A percentile compares a stretch with the other conserved stretches of the same genome.
These are phyloP conservation scores for Viola odorata DNA, from an alignment of 345 rosid species.

Conservation along the genomic window DNA sequence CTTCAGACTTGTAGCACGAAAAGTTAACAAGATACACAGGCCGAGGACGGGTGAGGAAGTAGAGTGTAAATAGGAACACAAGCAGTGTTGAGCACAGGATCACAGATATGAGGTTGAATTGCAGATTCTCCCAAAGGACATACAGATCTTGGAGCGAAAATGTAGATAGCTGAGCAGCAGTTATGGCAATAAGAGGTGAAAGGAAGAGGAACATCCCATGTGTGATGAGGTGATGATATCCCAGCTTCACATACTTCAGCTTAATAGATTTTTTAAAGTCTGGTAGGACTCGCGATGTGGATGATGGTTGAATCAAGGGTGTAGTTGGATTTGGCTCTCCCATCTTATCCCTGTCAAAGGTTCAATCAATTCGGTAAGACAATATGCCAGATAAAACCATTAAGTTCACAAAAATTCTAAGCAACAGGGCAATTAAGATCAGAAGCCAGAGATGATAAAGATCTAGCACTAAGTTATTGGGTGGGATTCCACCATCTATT, in stretches of 20 bases:
- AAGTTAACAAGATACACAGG: conserved; percentile 33
- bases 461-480: too few relatives aligned
- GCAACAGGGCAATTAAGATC: background rate
- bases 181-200: conserved; percentile 14
- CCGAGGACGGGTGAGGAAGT: conserved; percentile 30
- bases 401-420: background rate
- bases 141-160: conserved; percentile 18
- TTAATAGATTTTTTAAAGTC: conserved; percentile 24
- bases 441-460: background rate
- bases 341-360: conserved; percentile 24
- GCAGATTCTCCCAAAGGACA: conserved; percentile 22
- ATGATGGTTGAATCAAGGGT: conserved; percentile 27
- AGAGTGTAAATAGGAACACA: conserved; percentile 18
- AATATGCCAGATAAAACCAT: background rate
- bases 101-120: conserved; percentile 17
- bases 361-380: conserved; percentile 14
- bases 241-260: conserved; percentile 33
- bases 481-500: too few relatives aligned
- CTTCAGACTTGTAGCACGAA: conserved; percentile 34
- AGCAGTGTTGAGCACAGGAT: conserved; percentile 12
- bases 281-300: conserved; percentile 18
- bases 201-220: conserved; percentile 26
- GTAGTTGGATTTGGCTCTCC: conserved; percentile 24
- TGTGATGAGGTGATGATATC: conserved; percentile 31
- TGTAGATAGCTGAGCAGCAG: conserved; percentile 22